These are phyloP conservation scores for Penicillium ochrochloron DNA, from an alignment of 495 filamentous ascomycete genomes.

Conservation along the genomic window DNA sequence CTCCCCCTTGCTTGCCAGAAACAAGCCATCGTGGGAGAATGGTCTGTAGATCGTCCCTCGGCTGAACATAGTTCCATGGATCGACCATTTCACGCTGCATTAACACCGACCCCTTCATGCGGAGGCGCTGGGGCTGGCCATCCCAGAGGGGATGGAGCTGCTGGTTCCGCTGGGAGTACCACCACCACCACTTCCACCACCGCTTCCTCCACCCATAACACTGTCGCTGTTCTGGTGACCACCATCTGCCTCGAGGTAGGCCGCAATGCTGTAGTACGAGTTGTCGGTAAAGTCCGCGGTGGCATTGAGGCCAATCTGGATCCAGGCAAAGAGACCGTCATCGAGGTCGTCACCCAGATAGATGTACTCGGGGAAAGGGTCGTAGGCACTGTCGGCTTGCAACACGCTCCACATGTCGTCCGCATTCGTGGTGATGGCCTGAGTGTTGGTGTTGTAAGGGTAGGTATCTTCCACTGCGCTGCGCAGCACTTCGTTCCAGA, in stretches of 20 bases:
- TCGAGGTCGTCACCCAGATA: slow-evolving; percentile 51
- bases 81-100: neutral
- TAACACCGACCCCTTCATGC: neutral
- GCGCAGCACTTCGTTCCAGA: slow-evolving; percentile 65
- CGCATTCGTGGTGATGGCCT: slow-evolving; percentile 53
- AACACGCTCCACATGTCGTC: slow-evolving; percentile 42
- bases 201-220: slow-evolving; percentile 24
- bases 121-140: neutral
- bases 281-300: slow-evolving; percentile 49
- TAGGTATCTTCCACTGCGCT: slow-evolving; percentile 56
- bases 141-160: slow-evolving; percentile 23
- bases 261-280: slow-evolving; percentile 45
- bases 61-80: neutral
- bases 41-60: neutral
- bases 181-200: slow-evolving; percentile 22
- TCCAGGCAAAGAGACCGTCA: slow-evolving; percentile 61
- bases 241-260: slow-evolving; percentile 39
- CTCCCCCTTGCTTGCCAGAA: neutral
- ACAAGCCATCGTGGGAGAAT: neutral
- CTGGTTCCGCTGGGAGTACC: slow-evolving; percentile 26
- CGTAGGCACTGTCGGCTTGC: slow-evolving; percentile 39
- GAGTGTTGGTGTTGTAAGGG: slow-evolving; percentile 62
- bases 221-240: slow-evolving; percentile 39
- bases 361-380: slow-evolving; percentile 46
- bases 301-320: slow-evolving; percentile 61